Percentiles rank a stretch among this genome's conserved stretches.
These are phyloP conservation scores for Xylaria bambusicola DNA, from an alignment of 495 filamentous ascomycete genomes.

Conservation along the genomic window DNA sequence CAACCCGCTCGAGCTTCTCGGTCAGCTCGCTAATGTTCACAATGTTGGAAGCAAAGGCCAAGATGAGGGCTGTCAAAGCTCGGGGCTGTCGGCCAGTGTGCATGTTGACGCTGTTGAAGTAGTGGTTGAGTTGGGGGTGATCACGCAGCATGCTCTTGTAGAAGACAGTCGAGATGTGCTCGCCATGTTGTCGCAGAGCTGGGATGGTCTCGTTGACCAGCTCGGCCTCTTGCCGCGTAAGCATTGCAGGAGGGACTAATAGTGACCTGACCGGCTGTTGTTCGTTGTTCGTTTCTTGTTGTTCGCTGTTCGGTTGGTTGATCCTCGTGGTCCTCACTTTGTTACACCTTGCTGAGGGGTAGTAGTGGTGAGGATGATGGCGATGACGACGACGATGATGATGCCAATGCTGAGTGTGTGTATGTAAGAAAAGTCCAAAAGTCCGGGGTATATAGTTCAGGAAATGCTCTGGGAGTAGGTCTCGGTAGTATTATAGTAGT, in stretches of 20 bases:
- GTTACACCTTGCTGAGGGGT: too few relatives aligned
- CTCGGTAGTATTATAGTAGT: too few relatives aligned
- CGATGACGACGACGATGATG: too few relatives aligned
- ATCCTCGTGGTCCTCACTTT: too few relatives aligned
- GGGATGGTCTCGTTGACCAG: constrained; percentile 50
- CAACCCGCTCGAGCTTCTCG: constrained; percentile 68
- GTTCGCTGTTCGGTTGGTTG: too few relatives aligned
- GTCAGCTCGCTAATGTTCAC: constrained; percentile 65
- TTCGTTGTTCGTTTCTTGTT: too few relatives aligned
- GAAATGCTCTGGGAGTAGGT: too few relatives aligned
- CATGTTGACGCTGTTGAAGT: constrained; percentile 73
- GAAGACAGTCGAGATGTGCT: constrained; percentile 65
- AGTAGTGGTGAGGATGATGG: not conserved
- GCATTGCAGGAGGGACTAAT: constrained; percentile 37
- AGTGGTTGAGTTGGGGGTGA: constrained; percentile 63
- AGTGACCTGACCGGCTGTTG: too few relatives aligned
- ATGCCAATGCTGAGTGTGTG: too few relatives aligned
- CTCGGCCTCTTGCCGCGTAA: constrained; percentile 44
- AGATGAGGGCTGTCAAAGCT: constrained; percentile 65
- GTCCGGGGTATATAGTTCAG: not conserved
- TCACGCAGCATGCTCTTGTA: constrained; percentile 67
- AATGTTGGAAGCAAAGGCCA: constrained; percentile 70
- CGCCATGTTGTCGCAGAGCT: constrained; percentile 62
- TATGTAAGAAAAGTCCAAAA: not conserved
- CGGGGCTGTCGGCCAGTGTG: constrained; percentile 65